Evolutionary conservation across 257 asterid genomes (phyloP).

Genomic region (Eustoma russellianum): DNA sequence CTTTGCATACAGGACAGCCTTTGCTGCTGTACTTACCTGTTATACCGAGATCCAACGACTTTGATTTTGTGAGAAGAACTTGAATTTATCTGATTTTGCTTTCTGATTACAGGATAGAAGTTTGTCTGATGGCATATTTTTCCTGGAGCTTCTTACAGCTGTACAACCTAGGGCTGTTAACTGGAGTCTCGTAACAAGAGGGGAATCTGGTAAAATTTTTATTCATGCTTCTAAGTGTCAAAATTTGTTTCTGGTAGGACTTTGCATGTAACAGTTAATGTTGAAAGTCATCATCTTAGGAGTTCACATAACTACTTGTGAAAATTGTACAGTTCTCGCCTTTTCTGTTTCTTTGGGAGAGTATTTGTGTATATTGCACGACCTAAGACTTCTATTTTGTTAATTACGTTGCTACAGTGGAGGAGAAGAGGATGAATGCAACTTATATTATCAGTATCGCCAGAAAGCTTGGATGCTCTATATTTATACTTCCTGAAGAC

Average conservation of each 20-base stretch:
- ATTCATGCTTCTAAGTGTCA: neutral
- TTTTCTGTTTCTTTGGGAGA: no score
- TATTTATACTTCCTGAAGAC: constrained; percentile 92
- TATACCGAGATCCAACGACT: no score
- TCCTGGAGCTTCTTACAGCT: constrained; percentile 91
- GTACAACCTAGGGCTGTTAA: constrained; percentile 95
- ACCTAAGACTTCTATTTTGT: neutral
- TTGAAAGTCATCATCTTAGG: no score
- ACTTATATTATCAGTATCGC: constrained; percentile 90
- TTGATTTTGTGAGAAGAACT: no score
- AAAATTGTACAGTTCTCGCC: no score
- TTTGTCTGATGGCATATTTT: constrained; percentile 75
- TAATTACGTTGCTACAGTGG: constrained; percentile 31
- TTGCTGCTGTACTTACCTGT: no score
- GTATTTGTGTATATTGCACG: neutral
- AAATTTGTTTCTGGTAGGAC: no score
- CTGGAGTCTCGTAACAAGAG: constrained; percentile 97
- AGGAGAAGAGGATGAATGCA: constrained; percentile 88
- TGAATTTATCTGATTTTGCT: neutral
- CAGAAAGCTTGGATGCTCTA: constrained; percentile 95
- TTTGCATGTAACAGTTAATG: no score
- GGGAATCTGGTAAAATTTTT: constrained; percentile 50
- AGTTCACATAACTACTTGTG: no score
- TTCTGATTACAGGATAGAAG: constrained; percentile 63
- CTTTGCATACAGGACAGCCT: no score